Evolutionary conservation across 2,329 filamentous ascomycete genomes (phyloP), one percentile per base, ranked within the genome.

Genomic region (Talaromyces sp.): DNA sequence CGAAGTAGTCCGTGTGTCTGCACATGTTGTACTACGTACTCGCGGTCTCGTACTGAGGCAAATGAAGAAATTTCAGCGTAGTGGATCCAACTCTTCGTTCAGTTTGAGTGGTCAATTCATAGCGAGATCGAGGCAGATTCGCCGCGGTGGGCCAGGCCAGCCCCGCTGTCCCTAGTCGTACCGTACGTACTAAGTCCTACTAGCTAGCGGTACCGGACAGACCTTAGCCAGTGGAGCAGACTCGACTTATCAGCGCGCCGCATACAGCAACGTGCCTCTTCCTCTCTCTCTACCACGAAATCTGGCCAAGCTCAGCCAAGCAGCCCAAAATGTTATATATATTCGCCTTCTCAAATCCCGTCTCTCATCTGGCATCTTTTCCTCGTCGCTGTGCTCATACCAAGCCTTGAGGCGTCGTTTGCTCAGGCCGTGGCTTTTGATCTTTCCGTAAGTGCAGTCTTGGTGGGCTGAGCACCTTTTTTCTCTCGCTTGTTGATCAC

Each of bases 261-360:
- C 27, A 63, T 58, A 25, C 60, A 61, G 61, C 25, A 66, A 66
- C 64, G 64, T 66, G 64, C 59, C 53, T 11, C 58, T 58, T n/a
- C 17, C 17, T 17, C 38, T 29, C 38, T 29, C n/a, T 45, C 45
- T 3, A 29, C 54, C 54, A 31, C 27, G 5, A 25, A 11, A 27
- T 36, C 34, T 19, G n/a, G 31, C 40, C 38, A 54, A 54, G 29
- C 40, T n/a, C 47, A 29, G 25, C 49, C 49, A 31, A 53, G 49
- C 51, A 45, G 8, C 31, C 25, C 38, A 61, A 49, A 38, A 47
- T 43, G 22, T 31, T 54, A 38, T 54, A 54, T 53, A 51, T 38
- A 29, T 31, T 49, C n/a, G 10, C n/a, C 59, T 36, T 17, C 19
- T 36, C 36, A 19, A 19, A 59, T 45, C 56, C 22, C 49, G 15